Percentiles rank a stretch among this genome's conserved stretches.
Conservation (phyloP, 2,329 filamentous ascomycete genomes). For the Thelonectria rubi region DNA sequence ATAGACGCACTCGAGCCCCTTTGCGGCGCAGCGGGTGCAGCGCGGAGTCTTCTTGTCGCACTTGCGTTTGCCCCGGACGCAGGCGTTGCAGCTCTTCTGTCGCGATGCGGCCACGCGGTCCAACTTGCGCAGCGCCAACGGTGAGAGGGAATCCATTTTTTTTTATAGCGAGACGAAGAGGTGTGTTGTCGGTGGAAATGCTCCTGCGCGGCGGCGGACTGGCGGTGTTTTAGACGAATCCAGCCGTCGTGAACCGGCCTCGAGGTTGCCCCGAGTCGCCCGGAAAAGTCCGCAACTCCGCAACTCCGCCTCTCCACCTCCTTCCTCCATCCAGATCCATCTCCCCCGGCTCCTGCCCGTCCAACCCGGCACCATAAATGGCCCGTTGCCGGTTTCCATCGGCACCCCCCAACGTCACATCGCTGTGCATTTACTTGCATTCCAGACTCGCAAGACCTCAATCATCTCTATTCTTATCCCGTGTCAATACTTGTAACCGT, state of each 20-base stretch:
- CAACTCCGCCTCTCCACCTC: slow-evolving; percentile 23
- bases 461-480: slow-evolving; percentile 17
- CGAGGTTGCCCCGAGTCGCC: slow-evolving; percentile 27
- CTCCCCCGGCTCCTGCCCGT: too few species aligned
- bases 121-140: slow-evolving; percentile 42
- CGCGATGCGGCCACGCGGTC: slow-evolving; percentile 53
- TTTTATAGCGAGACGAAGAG: neutral
- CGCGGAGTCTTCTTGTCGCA: slow-evolving; percentile 57
- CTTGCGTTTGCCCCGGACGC: slow-evolving; percentile 57
- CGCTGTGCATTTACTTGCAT: too few species aligned
- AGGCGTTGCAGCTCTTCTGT: slow-evolving; percentile 61
- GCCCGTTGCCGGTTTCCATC: neutral
- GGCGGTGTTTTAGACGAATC: neutral
- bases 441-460: neutral
- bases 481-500: slow-evolving; percentile 12
- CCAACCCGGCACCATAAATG: too few species aligned
- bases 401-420: neutral
- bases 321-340: slow-evolving; percentile 1
- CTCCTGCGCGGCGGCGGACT: neutral
- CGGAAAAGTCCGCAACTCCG: slow-evolving; percentile 41
- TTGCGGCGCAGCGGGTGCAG: slow-evolving; percentile 55
- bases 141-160: slow-evolving; percentile 42
- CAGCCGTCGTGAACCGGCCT: slow-evolving; percentile 20
- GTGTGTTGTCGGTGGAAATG: slow-evolving; percentile 1
- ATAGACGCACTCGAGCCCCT: slow-evolving; percentile 54